Evolutionary conservation across 805 yeast genomes (phyloP).

Genomic region (Monosporozyma servazzii): DNA sequence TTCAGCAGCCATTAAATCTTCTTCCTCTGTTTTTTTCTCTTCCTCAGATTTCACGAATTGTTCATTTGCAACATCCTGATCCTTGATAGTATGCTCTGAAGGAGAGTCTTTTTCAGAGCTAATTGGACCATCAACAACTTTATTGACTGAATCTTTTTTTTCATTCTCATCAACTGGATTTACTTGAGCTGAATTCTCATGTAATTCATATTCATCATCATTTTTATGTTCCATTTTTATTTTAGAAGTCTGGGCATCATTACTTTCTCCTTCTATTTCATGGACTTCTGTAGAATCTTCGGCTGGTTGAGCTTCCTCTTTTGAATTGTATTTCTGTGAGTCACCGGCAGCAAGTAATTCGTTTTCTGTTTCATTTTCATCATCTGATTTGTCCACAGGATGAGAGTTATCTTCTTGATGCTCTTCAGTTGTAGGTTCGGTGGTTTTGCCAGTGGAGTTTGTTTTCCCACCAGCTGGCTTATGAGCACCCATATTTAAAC

Average conservation of each 20-base stretch:
- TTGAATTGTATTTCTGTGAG: slow-evolving; percentile 6
- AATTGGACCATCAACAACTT: background rate
- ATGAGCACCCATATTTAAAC: slow-evolving; percentile 30
- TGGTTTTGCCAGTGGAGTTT: slow-evolving; percentile 3
- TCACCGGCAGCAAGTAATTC: background rate
- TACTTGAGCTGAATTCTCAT: background rate
- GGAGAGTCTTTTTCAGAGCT: background rate
- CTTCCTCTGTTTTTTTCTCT: background rate
- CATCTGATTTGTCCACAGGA: background rate
- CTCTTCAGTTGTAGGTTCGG: slow-evolving; percentile 9
- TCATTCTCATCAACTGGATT: slow-evolving; percentile 2
- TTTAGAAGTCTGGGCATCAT: background rate
- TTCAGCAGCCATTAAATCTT: too few relatives aligned
- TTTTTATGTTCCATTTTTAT: background rate
- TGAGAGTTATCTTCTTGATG: background rate
- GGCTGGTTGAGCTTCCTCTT: slow-evolving; percentile 10
- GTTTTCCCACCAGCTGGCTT: slow-evolving; percentile 17
- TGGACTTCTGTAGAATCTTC: background rate
- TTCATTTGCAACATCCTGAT: background rate
- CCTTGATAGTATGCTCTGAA: background rate
- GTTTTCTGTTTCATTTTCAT: background rate
- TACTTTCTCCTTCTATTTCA: background rate
- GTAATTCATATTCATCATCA: background rate
- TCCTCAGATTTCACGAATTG: background rate
- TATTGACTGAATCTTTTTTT: slow-evolving; percentile 10